Base-by-base conservation (phyloP, 495 filamentous ascomycete genomes). In the Penicillium cataractarum region DNA sequence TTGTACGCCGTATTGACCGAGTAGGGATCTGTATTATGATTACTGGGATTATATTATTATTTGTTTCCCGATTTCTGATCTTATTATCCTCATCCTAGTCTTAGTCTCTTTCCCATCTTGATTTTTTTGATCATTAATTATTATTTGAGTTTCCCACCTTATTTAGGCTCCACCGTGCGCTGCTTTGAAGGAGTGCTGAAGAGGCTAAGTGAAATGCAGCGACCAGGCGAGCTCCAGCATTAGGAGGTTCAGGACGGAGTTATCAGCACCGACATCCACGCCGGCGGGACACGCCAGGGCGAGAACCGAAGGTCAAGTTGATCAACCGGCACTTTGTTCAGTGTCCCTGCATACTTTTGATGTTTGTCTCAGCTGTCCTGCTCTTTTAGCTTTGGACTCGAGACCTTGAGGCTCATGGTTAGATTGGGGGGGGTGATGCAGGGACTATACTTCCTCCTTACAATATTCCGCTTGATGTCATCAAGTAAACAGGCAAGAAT, bases 121-220 rank as follows among this genome's bases (percentile, higher is more conserved):
- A 24, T 46, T 22, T 46, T n/a, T 42, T 54, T 19, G 6, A 32
- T 35, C 24, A 21, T 12, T 52, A 8, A 19, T 31, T 31, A 9
- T n/a, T 29, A 29, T 29, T 54, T 62, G 60, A 57, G 52, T 62
- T 62, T 61, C 39, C 39, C 50, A 61, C 58, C 58, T 61, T 61
- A 61, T 29, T 39, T 37, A 12, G 46, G 57, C 46, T 59, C 57
- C 57, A 59, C 57, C 33, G 57, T 32, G 46, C 31, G 33, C 27
- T 21, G 29, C 51, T 51, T 31, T 17, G 9, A 52, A 4, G 35
- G 49, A 52, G 24, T 13, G 49, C 51, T 54, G 51, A 29, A 35
- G 15, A 50, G 46, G 46, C 46, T 50, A 26, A 27, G 3, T 13
- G 1, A 15, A 49, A 6, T 4, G 46, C 46, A 27, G 22, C 46